A percentile compares a stretch with the other conserved stretches of the same genome.
Evolutionary conservation across 1,284 basidiomycete genomes (phyloP).

Genomic region (Cutaneotrichosporon sp.): DNA sequence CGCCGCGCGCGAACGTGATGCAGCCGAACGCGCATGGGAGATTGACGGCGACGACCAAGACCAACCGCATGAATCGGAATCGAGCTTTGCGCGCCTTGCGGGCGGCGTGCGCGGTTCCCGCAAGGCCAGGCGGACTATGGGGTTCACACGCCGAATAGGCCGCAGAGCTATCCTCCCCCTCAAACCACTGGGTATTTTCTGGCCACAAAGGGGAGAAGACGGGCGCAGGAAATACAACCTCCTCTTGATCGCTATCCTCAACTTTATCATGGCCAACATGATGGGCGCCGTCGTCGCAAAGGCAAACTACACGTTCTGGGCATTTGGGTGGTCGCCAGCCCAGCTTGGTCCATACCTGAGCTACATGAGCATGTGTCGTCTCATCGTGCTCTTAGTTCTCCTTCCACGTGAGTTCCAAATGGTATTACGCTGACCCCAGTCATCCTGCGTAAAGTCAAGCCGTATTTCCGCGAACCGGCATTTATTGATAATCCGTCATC

Average conservation of each 20-base stretch:
- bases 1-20: conserved; percentile 36
- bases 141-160: conserved; percentile 31
- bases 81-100: conserved; percentile 27
- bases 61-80: conserved; percentile 10
- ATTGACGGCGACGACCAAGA: conserved; percentile 26
- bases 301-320: conserved; percentile 67
- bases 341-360: conserved; percentile 77
- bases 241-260: conserved; percentile 56
- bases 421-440: conserved; percentile 27
- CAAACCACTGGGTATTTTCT: conserved; percentile 65
- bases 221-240: conserved; percentile 65
- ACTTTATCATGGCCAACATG: conserved; percentile 59
- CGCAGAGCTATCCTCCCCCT: conserved; percentile 60
- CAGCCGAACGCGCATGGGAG: conserved; percentile 51
- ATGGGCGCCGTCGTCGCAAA: conserved; percentile 64
- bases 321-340: conserved; percentile 71
- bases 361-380: conserved; percentile 61
- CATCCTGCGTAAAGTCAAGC: conserved; percentile 46
- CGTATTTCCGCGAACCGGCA: conserved; percentile 29
- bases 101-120: conserved; percentile 11
- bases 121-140: conserved; percentile 22
- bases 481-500: conserved; percentile 17
- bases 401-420: conserved; percentile 58
- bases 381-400: conserved; percentile 62
- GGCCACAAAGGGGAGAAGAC: conserved; percentile 56